phyloP scores from a whole-genome alignment of 768 basidiomycete species.

The Macrolepiota fuliginosa region DNA sequence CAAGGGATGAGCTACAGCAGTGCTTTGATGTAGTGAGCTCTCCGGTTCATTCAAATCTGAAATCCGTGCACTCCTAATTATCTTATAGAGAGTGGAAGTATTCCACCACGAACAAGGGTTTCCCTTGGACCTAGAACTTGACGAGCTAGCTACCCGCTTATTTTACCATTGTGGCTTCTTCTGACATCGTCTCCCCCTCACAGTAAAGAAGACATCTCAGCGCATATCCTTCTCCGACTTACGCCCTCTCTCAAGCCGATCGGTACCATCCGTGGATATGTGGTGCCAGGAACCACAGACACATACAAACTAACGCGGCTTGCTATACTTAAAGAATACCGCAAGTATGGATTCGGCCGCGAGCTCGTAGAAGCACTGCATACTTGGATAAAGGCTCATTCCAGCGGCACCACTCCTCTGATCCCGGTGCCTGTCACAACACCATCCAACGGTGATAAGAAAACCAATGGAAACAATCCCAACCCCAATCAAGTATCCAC shows the following conservation, averaged over 20 bases:
- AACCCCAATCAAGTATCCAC: not conserved
- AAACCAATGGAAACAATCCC: slow-evolving; percentile 21
- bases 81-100: slow-evolving; percentile 44
- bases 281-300: slow-evolving; percentile 27
- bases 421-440: slow-evolving; percentile 4
- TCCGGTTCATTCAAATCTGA: not conserved
- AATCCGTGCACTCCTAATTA: not conserved
- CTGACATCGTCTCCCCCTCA: slow-evolving; percentile 6
- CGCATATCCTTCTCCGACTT: slow-evolving; percentile 73
- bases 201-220: slow-evolving; percentile 62
- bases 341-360: slow-evolving; percentile 61
- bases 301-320: slow-evolving; percentile 77
- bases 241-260: slow-evolving; percentile 57
- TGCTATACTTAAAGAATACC: slow-evolving; percentile 64
- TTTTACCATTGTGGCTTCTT: not conserved
- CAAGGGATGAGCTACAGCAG: slow-evolving; percentile 53
- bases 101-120: slow-evolving; percentile 71
- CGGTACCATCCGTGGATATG: slow-evolving; percentile 64
- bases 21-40: slow-evolving; percentile 56
- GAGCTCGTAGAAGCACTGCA: slow-evolving; percentile 65
- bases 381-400: slow-evolving; percentile 52
- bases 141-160: slow-evolving; percentile 49
- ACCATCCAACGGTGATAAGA: slow-evolving; percentile 15
- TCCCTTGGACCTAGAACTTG: slow-evolving; percentile 70
- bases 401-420: slow-evolving; percentile 18